Conservation (phyloP, 1,284 basidiomycete genomes). For the Phlebopus sp. region DNA sequence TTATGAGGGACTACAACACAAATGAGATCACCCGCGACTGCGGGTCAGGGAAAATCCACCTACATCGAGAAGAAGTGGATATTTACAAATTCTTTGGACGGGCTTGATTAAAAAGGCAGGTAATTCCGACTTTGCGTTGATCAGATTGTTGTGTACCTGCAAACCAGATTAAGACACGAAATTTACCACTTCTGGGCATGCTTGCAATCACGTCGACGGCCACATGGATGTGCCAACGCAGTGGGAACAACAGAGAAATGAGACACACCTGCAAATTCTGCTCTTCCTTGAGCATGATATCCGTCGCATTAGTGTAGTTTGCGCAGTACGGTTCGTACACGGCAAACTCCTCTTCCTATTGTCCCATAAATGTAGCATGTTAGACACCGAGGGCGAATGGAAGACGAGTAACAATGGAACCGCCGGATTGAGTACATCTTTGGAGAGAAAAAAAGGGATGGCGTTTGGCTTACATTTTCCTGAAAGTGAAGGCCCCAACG, state of each 20-base stretch:
- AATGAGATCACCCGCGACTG: neutral
- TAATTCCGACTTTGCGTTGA: conserved; percentile 84
- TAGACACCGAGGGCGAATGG: conserved; percentile 24
- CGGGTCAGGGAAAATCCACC: conserved; percentile 51
- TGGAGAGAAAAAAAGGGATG: conserved; percentile 25
- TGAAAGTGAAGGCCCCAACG: conserved; percentile 86
- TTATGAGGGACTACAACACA: conserved; percentile 64
- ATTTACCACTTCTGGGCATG: conserved; percentile 19
- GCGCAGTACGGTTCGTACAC: conserved; percentile 98
- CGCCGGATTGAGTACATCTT: conserved; percentile 35
- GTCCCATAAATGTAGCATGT: conserved; percentile 32
- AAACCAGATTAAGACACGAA: conserved; percentile 17
- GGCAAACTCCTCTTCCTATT: conserved; percentile 90
- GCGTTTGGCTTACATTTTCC: conserved; percentile 61
- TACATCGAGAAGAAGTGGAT: conserved; percentile 84
- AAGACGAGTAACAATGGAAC: conserved; percentile 36
- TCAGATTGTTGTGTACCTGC: conserved; percentile 71
- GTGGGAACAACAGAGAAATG: conserved; percentile 12
- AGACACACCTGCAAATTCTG: conserved; percentile 76
- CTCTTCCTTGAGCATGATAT: conserved; percentile 84
- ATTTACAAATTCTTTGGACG: conserved; percentile 89
- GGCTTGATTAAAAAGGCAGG: conserved; percentile 91
- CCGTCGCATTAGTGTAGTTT: conserved; percentile 87
- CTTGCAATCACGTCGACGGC: conserved; percentile 40
- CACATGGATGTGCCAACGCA: conserved; percentile 14